Conservation (phyloP, 495 filamentous ascomycete genomes). For the Aspergillus hancockii region DNA sequence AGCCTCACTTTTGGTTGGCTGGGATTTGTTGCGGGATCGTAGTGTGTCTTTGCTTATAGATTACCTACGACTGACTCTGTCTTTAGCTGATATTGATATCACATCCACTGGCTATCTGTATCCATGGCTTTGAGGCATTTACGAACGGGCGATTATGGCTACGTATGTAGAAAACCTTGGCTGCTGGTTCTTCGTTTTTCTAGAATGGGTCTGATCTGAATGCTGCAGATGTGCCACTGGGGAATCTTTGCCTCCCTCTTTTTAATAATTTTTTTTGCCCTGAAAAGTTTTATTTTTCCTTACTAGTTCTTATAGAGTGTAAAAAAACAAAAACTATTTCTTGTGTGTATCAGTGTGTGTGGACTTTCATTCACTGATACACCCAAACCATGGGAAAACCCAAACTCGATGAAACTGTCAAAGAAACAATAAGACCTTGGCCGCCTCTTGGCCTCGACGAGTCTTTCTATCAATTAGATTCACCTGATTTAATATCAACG, state of each 20-base stretch:
- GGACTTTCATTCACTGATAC: not conserved
- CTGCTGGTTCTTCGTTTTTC: not conserved
- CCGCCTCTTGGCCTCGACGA: not conserved
- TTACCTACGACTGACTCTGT: not conserved
- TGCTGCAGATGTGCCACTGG: not conserved
- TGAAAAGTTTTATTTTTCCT: not conserved
- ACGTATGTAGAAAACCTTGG: not conserved
- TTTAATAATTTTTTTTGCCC: not conserved
- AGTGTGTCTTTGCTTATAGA: not conserved
- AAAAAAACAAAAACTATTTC: not conserved
- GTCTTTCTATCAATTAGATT: not conserved
- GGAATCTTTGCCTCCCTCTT: not conserved
- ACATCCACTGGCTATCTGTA: not conserved
- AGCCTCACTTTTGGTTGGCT: constrained; percentile 1
- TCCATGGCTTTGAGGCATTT: constrained; percentile 2
- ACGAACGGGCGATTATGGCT: not conserved
- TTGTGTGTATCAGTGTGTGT: not conserved
- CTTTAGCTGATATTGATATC: too few relatives aligned
- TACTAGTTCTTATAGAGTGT: not conserved
- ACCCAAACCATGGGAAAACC: not conserved
- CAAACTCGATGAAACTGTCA: not conserved
- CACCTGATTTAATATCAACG: not conserved
- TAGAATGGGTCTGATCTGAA: constrained; percentile 1
- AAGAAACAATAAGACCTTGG: not conserved
- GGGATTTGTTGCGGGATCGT: not conserved